Evolutionary conservation across 129 eudicot species (phyloP).

Genomic region (Gnaphalium uliginosum): DNA sequence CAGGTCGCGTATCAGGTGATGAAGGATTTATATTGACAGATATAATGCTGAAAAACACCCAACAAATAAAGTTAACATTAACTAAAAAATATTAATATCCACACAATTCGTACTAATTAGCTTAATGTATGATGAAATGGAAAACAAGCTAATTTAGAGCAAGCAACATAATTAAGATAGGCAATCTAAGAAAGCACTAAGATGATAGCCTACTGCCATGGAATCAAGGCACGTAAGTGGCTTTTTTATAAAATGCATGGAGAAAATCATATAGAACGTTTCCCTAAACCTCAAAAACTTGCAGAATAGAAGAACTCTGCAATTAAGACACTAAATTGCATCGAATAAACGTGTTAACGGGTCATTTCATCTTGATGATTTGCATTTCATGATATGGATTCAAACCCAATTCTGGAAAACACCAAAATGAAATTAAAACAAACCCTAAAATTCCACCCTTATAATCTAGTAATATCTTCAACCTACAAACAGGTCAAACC

Average conservation of each 20-base stretch:
- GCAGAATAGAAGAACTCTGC: no score
- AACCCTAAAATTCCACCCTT: not conserved
- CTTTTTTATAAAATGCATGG: not conserved
- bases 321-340: no score
- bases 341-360: no score
- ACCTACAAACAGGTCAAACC: not conserved
- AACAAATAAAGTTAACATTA: no score
- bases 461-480: not conserved
- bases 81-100: no score
- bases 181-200: no score
- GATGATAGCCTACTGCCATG: no score
- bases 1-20: not conserved
- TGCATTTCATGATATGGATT: no score
- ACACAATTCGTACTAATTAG: not conserved
- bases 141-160: not conserved
- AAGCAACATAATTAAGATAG: not conserved
- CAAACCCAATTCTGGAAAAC: no score
- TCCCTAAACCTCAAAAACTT: not conserved
- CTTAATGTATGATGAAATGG: not conserved
- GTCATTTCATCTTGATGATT: no score
- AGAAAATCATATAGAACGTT: not conserved
- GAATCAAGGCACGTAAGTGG: not conserved
- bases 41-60: slow-evolving; percentile 10
- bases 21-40: not conserved
- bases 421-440: not conserved